phyloP scores from a whole-genome alignment of 345 rosid species.

The Cardamine resedifolia region DNA sequence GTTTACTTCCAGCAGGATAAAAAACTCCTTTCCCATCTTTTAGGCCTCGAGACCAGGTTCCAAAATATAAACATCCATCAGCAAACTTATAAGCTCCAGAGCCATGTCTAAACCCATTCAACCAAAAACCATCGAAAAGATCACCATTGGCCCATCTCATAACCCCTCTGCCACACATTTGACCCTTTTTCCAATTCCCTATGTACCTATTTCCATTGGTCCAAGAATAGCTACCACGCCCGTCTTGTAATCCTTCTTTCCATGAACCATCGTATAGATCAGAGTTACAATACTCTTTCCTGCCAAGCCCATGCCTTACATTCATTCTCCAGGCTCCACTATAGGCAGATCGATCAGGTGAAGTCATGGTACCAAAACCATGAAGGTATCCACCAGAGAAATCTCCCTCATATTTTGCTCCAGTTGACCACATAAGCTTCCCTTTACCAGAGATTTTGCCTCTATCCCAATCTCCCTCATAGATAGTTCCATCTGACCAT shows the following conservation, averaged over 20 bases:
- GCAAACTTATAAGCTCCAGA: conserved; percentile 75
- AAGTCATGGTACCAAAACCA: conserved; percentile 67
- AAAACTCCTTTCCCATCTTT: conserved; percentile 94
- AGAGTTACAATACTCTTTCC: conserved; percentile 62
- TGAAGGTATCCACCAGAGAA: conserved; percentile 87
- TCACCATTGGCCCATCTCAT: conserved; percentile 93
- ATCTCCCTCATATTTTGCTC: conserved; percentile 80
- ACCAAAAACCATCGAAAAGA: conserved; percentile 77
- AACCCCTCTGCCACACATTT: conserved; percentile 81
- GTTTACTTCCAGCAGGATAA: conserved; percentile 76
- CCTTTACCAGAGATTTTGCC: conserved; percentile 91
- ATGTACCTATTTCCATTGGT: conserved; percentile 69
- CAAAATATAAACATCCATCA: conserved; percentile 84
- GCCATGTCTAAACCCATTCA: conserved; percentile 73
- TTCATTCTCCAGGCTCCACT: conserved; percentile 88
- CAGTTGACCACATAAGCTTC: conserved; percentile 63
- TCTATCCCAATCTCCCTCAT: conserved; percentile 84
- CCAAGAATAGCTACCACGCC: conserved; percentile 81
- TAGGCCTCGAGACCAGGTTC: conserved; percentile 71
- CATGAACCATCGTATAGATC: conserved; percentile 83
- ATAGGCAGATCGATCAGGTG: conserved; percentile 59
- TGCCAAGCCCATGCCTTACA: conserved; percentile 78
- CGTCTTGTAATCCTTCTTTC: conserved; percentile 91
- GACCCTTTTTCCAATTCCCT: conserved; percentile 83
- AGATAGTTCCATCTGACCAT: conserved; percentile 70